Base-by-base conservation (phyloP, 2,329 filamentous ascomycete genomes). In the Xylaria sp. region DNA sequence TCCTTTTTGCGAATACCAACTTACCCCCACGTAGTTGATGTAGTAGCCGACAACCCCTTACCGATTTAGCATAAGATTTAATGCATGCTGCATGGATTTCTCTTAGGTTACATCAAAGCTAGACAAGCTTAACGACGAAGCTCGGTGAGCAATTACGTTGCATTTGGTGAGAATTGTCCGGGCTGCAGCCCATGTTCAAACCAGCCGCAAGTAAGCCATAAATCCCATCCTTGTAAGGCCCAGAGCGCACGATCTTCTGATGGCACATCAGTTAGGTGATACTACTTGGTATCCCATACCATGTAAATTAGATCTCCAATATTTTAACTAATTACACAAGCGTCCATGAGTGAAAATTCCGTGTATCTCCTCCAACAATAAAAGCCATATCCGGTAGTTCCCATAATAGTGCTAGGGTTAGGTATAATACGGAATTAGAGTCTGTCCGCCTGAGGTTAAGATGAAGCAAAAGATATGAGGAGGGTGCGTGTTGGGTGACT, bases 21-120 rank as follows among this genome's bases (percentile, higher is more conserved):
- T 51, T 27, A 64, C 61, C 13, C 61, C 61, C 5, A 45, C 61
- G 20, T 17, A 51, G 39, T 59, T 58, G 11, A 58, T 31, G 29
- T 67, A 71, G 22, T 73, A 73, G 29, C 73, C 72, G 3, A 72
- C 47, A 2, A 71, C 66, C 7, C 57, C 62, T 33, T 70, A 69
- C 2, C n/a, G 13, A n/a, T 61, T 22, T 11, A 49, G 31, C 31
- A 42, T 57, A 5, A 56, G 13, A 2, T 22, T 31, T 2, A 57
- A 13, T 25, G 44, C 20, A 49, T 45, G 38, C 53, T 29, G 27
- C 31, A 58, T 47, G 5, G 61, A 59, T 5, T 13, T 11, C 29
- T 54, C 17, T 1, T 44, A 15, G 4, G 47, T 38, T 3, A 59
- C 22, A 47, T 64, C 61, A 10, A 59, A n/a, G 11, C 1, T 42